Evolutionary conservation across 768 basidiomycete genomes (phyloP), one percentile per base, ranked within the genome.

Genomic region (Termitomyces sp.): DNA sequence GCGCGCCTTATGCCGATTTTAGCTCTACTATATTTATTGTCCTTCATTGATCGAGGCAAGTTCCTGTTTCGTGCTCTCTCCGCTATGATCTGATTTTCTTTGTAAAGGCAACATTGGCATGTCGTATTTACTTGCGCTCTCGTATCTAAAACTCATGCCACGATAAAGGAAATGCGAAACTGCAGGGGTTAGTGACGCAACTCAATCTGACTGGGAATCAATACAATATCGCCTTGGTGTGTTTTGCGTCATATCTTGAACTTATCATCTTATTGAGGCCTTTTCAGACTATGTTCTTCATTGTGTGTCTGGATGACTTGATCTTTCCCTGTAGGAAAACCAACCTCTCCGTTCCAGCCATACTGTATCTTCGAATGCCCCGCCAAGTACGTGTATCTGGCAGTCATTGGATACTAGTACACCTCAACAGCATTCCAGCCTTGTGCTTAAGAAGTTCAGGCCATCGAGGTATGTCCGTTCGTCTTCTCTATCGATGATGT

Each of bases 341-440:
- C 46, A 27, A 36, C 43, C 41, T n/a, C 51, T 55, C 37, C 20
- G 39, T 2, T 27, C 44, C 60, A 81, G 83, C 81, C 80, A 8
- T 83, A 82, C 61, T 84, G 83, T 63, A 72, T 82, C 49, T 86
- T 85, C 57, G 87, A 89, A 71, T 85, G 82, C 58, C 87, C 87
- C 0, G 79, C 85, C 27, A 90, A 90, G 86, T 87, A 59, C 36
- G 76, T 64, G 75, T 64, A 14, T n/a, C 18, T 4, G 16, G 16
- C 2, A 49, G 22, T 16, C 26, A n/a, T 47, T 0, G 1, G 16
- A 18, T n/a, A 6, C 8, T 26, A 22, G 41, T 46, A 54, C 43
- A n/a, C 31, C 37, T 63, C 14, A 56, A 44, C 31, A 34, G 29
- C 6, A 27, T 32, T 57, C 26, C 22, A 80, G 78, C 53, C 66